These are phyloP conservation scores for Phytophthora sp. DNA, from an alignment of 352 stramenopile genomes.

Conservation along the genomic window DNA sequence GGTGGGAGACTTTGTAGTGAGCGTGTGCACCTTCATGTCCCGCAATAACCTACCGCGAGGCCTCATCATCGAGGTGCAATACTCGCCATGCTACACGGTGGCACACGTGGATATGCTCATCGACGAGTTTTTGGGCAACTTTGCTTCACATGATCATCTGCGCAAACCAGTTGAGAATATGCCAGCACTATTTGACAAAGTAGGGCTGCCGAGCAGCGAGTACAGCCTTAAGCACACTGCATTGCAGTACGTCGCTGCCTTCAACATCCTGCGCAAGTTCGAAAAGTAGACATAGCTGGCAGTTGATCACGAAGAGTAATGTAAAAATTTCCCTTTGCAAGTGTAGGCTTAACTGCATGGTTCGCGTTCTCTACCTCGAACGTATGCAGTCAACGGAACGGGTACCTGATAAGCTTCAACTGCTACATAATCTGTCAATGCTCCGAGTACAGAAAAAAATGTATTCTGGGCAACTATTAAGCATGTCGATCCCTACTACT, in stretches of 20 bases:
- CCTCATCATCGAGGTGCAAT: slow-evolving; percentile 86
- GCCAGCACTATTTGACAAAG: slow-evolving; percentile 72
- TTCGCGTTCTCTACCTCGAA: too few species aligned
- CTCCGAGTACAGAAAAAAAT: not conserved
- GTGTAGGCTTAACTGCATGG: slow-evolving; percentile 11
- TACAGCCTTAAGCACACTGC: slow-evolving; percentile 90
- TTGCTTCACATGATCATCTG: slow-evolving; percentile 69
- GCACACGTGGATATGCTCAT: slow-evolving; percentile 81
- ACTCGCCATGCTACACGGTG: slow-evolving; percentile 81
- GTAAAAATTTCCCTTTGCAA: too few species aligned
- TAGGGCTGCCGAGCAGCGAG: slow-evolving; percentile 65
- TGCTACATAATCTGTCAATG: too few species aligned
- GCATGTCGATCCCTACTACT: not conserved
- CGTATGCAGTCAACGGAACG: too few species aligned
- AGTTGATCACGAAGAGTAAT: too few species aligned
- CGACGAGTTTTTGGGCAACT: slow-evolving; percentile 81
- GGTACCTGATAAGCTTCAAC: too few species aligned
- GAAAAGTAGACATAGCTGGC: too few species aligned
- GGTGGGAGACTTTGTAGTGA: slow-evolving; percentile 87
- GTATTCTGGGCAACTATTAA: slow-evolving; percentile 6
- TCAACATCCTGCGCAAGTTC: slow-evolving; percentile 87
- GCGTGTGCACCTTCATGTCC: slow-evolving; percentile 89
- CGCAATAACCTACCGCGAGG: slow-evolving; percentile 82
- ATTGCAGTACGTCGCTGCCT: slow-evolving; percentile 87
- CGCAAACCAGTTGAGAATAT: slow-evolving; percentile 82